phyloP scores from a whole-genome alignment of 2,329 filamentous ascomycete genomes.

The Aspergillus amoenus region DNA sequence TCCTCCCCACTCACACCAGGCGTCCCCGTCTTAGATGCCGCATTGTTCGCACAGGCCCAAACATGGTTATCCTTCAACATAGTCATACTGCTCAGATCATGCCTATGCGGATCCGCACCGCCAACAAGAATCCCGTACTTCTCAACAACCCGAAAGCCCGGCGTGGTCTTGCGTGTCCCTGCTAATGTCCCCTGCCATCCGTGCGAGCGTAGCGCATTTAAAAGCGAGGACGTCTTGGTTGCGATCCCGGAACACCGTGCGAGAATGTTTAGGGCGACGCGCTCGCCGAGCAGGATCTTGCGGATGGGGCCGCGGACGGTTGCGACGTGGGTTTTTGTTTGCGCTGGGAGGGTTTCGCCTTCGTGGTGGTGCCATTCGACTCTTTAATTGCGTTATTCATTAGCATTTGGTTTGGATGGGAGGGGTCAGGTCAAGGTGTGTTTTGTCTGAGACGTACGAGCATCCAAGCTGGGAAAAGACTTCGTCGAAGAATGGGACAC shows the following conservation, averaged over 20 bases:
- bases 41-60: slow-evolving; percentile 70
- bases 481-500: slow-evolving; percentile 92
- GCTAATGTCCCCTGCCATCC: slow-evolving; percentile 85
- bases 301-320: slow-evolving; percentile 83
- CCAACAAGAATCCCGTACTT: slow-evolving; percentile 98
- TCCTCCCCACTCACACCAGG: slow-evolving; percentile 11
- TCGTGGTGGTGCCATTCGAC: slow-evolving; percentile 85
- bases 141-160: slow-evolving; percentile 90
- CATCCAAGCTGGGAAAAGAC: slow-evolving; percentile 88
- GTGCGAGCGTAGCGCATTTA: slow-evolving; percentile 53
- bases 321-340: slow-evolving; percentile 60
- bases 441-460: slow-evolving; percentile 49
- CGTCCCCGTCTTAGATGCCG: slow-evolving; percentile 20
- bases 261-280: slow-evolving; percentile 87
- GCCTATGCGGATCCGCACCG: slow-evolving; percentile 85
- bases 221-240: slow-evolving; percentile 54
- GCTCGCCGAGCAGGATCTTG: slow-evolving; percentile 82
- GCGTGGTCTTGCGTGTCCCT: slow-evolving; percentile 94
- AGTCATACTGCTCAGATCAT: slow-evolving; percentile 90
- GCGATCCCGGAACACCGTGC: slow-evolving; percentile 91
- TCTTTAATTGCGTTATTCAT: slow-evolving; percentile 30
- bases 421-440: not conserved
- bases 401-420: not conserved
- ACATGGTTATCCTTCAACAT: slow-evolving; percentile 99
- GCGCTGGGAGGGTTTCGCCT: slow-evolving; percentile 66